Evolutionary conservation across 1,284 basidiomycete genomes (phyloP), one percentile per base, ranked within the genome.

Genomic region (Chalciporus sp.): DNA sequence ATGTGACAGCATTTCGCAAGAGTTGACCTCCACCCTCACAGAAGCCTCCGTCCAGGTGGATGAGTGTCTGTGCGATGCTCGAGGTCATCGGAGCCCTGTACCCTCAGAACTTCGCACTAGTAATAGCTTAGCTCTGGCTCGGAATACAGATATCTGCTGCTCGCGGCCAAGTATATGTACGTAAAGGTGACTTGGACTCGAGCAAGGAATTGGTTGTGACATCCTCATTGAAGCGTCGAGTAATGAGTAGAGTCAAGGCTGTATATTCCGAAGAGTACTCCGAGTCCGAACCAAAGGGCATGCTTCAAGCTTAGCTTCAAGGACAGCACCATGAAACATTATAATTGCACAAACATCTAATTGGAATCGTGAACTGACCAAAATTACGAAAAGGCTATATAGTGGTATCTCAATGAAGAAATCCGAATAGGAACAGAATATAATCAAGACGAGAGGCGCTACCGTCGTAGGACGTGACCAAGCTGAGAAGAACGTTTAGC

Each of bases 21-120:
- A 90, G 80, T 61, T 90, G 88, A 0, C 87, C 88, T 3, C 88
- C 88, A 8, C 88, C 88, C 72, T 80, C 79, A 33, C 80, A 69
- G 35, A 70, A 71, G 52, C 74, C 71, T 31, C 80, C 79, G 56
- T 81, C 79, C 27, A 81, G 68, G 27, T 62, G 51, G 29, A 60
- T 51, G 40, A 51, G 9, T 26, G 41, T 27, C 35, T 56, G 58
- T 33, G 47, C 52, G 16, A 58, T 49, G 11, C 26, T 48, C 4
- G 56, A 47, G 19, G 53, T 19, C 58, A 69, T 68, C 42, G 20
- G 23, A 23, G 23, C 23, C 23, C 23, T 23, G 23, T 23, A 23
- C 23, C 23, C 23, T 6, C 23, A 23, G 23, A 23, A 23, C 23
- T 23, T 23, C 23, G 23, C 23, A 23, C 23, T 23, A 6, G 23